Evolutionary conservation across 106 monocot species (phyloP).

Genomic region (Allium fistulosum): DNA sequence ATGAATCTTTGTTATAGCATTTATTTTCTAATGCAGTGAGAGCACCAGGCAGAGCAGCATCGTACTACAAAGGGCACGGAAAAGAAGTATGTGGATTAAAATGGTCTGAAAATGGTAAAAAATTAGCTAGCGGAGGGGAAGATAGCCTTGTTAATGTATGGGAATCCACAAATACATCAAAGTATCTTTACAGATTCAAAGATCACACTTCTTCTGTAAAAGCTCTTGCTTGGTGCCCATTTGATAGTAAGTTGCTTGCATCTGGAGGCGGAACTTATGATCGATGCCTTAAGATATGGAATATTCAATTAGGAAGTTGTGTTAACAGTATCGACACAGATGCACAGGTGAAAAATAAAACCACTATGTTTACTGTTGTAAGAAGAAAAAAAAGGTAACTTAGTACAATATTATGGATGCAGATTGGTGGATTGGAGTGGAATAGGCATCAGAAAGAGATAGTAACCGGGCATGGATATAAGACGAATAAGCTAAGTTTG

Average conservation of each 20-base stretch:
- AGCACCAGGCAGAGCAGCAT: constrained; percentile 10
- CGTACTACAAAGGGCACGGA: constrained; percentile 20
- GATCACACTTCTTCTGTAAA: constrained; percentile 38
- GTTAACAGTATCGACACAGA: constrained; percentile 15
- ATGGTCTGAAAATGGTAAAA: constrained; percentile 34
- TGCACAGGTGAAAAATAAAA: constrained; percentile 23
- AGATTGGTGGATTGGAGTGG: constrained; percentile 56
- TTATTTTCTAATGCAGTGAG: constrained; percentile 23
- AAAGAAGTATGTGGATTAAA: constrained; percentile 34
- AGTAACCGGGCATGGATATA: constrained; percentile 46
- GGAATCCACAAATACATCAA: constrained; percentile 27
- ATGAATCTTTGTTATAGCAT: background rate
- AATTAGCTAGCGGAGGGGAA: constrained; percentile 46
- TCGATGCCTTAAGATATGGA: constrained; percentile 46
- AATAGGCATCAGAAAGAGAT: constrained; percentile 45
- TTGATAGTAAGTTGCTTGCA: constrained; percentile 27
- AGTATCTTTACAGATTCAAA: constrained; percentile 24
- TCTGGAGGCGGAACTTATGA: constrained; percentile 44
- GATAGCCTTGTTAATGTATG: constrained; percentile 38
- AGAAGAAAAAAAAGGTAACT: too few species aligned
- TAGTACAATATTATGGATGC: background rate
- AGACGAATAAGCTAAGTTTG: constrained; percentile 27
- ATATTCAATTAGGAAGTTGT: constrained; percentile 20
- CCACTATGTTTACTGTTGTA: background rate
- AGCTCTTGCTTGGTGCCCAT: constrained; percentile 57